Evolutionary conservation across 768 basidiomycete genomes (phyloP).

Genomic region (Lentinula sp.): DNA sequence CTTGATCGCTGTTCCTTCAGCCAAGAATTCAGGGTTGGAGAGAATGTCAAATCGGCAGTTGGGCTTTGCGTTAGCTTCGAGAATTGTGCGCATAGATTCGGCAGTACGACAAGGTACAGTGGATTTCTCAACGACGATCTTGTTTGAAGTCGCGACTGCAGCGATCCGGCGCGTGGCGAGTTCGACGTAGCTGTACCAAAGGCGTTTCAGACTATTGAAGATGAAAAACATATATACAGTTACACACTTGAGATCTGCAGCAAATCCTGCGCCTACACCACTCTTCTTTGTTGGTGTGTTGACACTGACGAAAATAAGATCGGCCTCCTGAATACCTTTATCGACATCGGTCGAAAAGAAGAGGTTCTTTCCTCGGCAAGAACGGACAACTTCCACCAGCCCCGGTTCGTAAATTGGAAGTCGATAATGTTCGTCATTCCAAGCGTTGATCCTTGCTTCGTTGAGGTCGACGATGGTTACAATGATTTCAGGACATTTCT

Average conservation of each 20-base stretch:
- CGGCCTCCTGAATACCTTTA: constrained; percentile 87
- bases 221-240: constrained; percentile 8
- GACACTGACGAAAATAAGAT: constrained; percentile 97
- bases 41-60: constrained; percentile 94
- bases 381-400: constrained; percentile 83
- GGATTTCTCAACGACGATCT: constrained; percentile 99
- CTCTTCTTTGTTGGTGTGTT: constrained; percentile 99
- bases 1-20: constrained; percentile 92
- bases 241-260: constrained; percentile 94
- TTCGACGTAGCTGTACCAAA: constrained; percentile 78
- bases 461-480: constrained; percentile 99
- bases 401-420: constrained; percentile 99
- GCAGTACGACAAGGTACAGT: constrained; percentile 99
- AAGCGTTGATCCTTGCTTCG: constrained; percentile 89
- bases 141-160: constrained; percentile 79
- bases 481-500: constrained; percentile 86
- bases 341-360: constrained; percentile 97
- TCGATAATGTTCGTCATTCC: constrained; percentile 83
- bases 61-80: constrained; percentile 95
- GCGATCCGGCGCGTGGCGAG: constrained; percentile 96
- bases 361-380: constrained; percentile 88
- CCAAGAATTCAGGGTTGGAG: constrained; percentile 98
- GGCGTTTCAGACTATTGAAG: constrained; percentile 8
- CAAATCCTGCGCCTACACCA: constrained; percentile 96
- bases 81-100: constrained; percentile 98